These are phyloP conservation scores for Fonsecaea pugnacius DNA, from an alignment of 2,329 filamentous ascomycete genomes.

Conservation along the genomic window DNA sequence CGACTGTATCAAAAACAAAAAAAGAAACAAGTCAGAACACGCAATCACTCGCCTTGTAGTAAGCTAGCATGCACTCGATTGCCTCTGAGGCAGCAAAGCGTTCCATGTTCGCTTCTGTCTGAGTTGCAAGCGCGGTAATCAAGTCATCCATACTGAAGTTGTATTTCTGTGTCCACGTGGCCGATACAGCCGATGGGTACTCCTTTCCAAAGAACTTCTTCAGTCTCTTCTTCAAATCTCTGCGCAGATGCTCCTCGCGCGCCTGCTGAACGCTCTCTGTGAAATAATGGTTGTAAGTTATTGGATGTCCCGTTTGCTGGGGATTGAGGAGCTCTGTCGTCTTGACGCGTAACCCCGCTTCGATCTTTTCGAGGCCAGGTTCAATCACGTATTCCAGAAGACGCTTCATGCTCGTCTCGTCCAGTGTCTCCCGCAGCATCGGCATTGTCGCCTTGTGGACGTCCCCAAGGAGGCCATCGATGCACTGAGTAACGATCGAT, in stretches of 20 bases:
- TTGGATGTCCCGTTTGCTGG: conserved; percentile 47
- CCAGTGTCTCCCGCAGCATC: conserved; percentile 45
- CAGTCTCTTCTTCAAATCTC: conserved; percentile 3
- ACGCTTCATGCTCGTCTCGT: conserved; percentile 46
- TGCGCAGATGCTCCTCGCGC: conserved; percentile 10
- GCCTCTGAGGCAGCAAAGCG: conserved; percentile 46
- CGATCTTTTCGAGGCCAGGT: conserved; percentile 47
- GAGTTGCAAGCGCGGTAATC: conserved; percentile 15
- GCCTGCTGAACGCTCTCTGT: conserved; percentile 42
- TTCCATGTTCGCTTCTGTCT: conserved; percentile 45
- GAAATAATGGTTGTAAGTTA: conserved; percentile 47
- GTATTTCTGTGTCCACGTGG: background rate
- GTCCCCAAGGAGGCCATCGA: conserved; percentile 43
- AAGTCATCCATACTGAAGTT: conserved; percentile 20
- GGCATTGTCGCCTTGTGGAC: conserved; percentile 45
- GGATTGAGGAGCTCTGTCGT: conserved; percentile 52
- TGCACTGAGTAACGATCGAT: conserved; percentile 44
- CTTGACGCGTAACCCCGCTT: conserved; percentile 47
- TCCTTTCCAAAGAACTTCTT: conserved; percentile 7
- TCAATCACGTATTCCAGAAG: conserved; percentile 48
- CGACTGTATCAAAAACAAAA: background rate
- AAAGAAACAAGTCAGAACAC: background rate
- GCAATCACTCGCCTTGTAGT: conserved; percentile 49
- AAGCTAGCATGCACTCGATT: conserved; percentile 50
- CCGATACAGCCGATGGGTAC: background rate